Conservation (phyloP, 805 yeast genomes). For the Scheffersomyces amazonensis region DNA sequence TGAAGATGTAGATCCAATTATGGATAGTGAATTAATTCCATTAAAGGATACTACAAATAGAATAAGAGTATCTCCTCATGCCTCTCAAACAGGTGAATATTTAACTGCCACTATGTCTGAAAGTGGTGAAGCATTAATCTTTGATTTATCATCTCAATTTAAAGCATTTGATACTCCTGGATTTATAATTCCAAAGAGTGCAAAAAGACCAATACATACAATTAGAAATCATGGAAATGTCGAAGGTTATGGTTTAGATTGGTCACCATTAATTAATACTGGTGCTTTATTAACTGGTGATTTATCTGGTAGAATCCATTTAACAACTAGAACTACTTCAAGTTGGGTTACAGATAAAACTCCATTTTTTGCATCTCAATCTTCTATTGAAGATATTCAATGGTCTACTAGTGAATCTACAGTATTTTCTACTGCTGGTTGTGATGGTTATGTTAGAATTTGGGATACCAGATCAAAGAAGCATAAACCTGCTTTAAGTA, state of each 20-base stretch:
- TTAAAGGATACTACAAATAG: conserved; percentile 85
- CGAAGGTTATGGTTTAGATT: conserved; percentile 97
- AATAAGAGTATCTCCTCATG: conserved; percentile 77
- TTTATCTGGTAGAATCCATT: conserved; percentile 74
- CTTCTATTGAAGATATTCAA: conserved; percentile 93
- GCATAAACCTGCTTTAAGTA: conserved; percentile 86
- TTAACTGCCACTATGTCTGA: conserved; percentile 87
- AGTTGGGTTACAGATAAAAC: conserved; percentile 85
- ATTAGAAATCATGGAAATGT: conserved; percentile 83
- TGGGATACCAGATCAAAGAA: conserved; percentile 97
- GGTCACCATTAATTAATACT: conserved; percentile 83
- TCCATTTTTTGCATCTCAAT: conserved; percentile 65
- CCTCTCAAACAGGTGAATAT: conserved; percentile 71
- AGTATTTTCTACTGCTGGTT: conserved; percentile 92
- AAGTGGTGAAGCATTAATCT: conserved; percentile 83
- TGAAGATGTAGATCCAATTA: conserved; percentile 70
- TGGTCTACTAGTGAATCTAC: conserved; percentile 93
- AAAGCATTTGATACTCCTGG: conserved; percentile 91
- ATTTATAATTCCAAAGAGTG: conserved; percentile 67
- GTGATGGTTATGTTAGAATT: conserved; percentile 86
- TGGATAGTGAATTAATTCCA: conserved; percentile 81
- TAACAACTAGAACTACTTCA: conserved; percentile 72
- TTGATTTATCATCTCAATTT: conserved; percentile 75
- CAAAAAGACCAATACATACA: conserved; percentile 80
- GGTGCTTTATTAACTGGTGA: conserved; percentile 91